phyloP scores from a whole-genome alignment of 495 filamentous ascomycete genomes.

The Hypomontagnella submonticulosa region DNA sequence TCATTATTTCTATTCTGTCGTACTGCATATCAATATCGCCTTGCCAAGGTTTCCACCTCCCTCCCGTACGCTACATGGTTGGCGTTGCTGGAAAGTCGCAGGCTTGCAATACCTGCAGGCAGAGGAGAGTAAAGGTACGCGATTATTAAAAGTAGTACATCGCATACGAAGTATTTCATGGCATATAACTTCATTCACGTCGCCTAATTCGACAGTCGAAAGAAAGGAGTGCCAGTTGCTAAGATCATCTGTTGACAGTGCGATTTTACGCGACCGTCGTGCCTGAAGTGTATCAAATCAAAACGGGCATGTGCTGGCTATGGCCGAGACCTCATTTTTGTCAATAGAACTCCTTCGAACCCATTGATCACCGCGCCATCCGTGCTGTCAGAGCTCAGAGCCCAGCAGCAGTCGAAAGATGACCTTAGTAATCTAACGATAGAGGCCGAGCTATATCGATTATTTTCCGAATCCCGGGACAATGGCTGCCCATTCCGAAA shows the following conservation, averaged over 20 bases:
- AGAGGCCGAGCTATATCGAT: slow-evolving; percentile 17
- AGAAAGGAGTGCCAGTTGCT: neutral
- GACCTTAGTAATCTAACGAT: neutral
- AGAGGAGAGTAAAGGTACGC: slow-evolving; percentile 55
- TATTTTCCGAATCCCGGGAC: slow-evolving; percentile 22
- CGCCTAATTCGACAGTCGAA: neutral
- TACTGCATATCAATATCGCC: too few species aligned
- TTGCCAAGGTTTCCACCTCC: too few species aligned
- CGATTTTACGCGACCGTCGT: slow-evolving; percentile 51
- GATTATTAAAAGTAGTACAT: neutral
- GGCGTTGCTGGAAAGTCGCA: slow-evolving; percentile 60
- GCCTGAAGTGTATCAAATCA: slow-evolving; percentile 51
- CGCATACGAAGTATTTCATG: slow-evolving; percentile 1
- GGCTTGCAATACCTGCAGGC: slow-evolving; percentile 59
- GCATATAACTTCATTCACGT: neutral
- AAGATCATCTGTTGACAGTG: slow-evolving; percentile 42
- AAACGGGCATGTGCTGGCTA: slow-evolving; percentile 55
- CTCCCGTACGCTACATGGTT: slow-evolving; percentile 49
- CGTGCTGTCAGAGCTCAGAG: slow-evolving; percentile 23
- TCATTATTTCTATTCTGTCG: too few species aligned
- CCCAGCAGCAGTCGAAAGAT: slow-evolving; percentile 11
- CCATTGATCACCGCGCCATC: slow-evolving; percentile 23
- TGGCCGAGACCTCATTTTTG: slow-evolving; percentile 50
- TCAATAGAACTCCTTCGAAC: slow-evolving; percentile 34
- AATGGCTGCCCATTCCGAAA: slow-evolving; percentile 12